Conservation (phyloP, 176 grass and related monocot species). For the Areca catechu region DNA sequence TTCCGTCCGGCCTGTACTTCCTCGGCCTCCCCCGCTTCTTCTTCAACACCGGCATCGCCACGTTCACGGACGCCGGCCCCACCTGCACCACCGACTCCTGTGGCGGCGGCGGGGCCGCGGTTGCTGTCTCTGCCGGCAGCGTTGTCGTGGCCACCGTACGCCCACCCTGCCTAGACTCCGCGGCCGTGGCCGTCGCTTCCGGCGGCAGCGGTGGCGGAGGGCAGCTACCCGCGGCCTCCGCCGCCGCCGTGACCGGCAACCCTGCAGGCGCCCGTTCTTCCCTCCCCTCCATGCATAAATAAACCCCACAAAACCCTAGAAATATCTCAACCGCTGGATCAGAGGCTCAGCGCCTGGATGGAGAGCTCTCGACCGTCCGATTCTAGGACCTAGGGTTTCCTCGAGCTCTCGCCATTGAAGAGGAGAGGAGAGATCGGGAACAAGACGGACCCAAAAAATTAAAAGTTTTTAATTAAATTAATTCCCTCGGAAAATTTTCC, state of each 20-base stretch:
- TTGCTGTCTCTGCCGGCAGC: neutral
- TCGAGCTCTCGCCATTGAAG: conserved; percentile 45
- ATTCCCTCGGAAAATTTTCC: too few species aligned
- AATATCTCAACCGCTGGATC: too few species aligned
- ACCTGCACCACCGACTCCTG: neutral
- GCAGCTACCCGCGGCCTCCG: neutral
- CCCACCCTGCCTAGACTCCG: conserved; percentile 27
- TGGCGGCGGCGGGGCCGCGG: neutral
- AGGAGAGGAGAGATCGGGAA: conserved; percentile 9
- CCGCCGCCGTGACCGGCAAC: neutral
- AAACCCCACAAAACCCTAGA: neutral
- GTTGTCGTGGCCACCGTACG: conserved; percentile 4
- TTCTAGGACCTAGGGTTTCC: conserved; percentile 16
- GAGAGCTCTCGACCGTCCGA: conserved; percentile 1
- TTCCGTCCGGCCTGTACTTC: conserved; percentile 90
- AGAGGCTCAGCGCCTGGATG: too few species aligned
- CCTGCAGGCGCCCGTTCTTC: conserved; percentile 20
- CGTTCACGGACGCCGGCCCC: conserved; percentile 9
- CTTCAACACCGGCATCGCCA: conserved; percentile 16
- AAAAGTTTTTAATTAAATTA: conserved; percentile 22
- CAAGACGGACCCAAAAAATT: conserved; percentile 7
- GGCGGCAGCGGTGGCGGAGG: too few species aligned
- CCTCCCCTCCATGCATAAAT: conserved; percentile 52
- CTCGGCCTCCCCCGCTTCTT: conserved; percentile 93
- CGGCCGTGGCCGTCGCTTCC: neutral